phyloP scores from a whole-genome alignment of 2,329 filamentous ascomycete genomes.

The Fusarium duplospermum region DNA sequence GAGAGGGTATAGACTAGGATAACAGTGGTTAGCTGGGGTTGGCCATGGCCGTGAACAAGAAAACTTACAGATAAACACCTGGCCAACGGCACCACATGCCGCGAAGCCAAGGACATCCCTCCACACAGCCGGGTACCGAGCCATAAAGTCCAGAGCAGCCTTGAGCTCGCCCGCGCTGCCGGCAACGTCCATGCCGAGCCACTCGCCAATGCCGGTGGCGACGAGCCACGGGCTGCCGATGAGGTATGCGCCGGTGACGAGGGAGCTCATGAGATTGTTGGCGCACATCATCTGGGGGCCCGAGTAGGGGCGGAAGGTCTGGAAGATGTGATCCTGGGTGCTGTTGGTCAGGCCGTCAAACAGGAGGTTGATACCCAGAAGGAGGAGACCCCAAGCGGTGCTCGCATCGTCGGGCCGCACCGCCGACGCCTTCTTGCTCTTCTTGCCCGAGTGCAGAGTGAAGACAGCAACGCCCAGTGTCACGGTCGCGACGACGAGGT shows the following conservation, averaged over 20 bases:
- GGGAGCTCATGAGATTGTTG: slow-evolving; percentile 88
- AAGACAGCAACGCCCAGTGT: slow-evolving; percentile 95
- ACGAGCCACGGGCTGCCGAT: slow-evolving; percentile 84
- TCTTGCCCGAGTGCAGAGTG: slow-evolving; percentile 81
- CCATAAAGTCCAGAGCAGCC: slow-evolving; percentile 84
- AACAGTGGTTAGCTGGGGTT: slow-evolving; percentile 25
- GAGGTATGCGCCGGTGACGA: slow-evolving; percentile 82
- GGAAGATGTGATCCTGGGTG: slow-evolving; percentile 95
- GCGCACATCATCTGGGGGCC: slow-evolving; percentile 99
- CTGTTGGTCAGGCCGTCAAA: slow-evolving; percentile 97
- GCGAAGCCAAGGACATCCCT: slow-evolving; percentile 92
- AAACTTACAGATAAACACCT: slow-evolving; percentile 89
- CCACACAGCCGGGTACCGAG: slow-evolving; percentile 82
- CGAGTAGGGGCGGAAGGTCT: slow-evolving; percentile 80
- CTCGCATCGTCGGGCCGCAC: slow-evolving; percentile 63
- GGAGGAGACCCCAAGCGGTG: slow-evolving; percentile 81
- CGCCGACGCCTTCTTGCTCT: slow-evolving; percentile 58
- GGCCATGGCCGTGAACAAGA: neutral
- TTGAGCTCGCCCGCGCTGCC: slow-evolving; percentile 79
- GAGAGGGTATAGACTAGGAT: slow-evolving; percentile 84
- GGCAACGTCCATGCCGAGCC: slow-evolving; percentile 73
- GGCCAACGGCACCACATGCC: slow-evolving; percentile 89
- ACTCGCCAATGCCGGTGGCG: slow-evolving; percentile 71
- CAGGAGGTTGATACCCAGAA: slow-evolving; percentile 89
- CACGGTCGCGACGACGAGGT: slow-evolving; percentile 90